Evolutionary conservation across 2,329 filamentous ascomycete genomes (phyloP), one percentile per base, ranked within the genome.

Genomic region (Arthroderma sp.): DNA sequence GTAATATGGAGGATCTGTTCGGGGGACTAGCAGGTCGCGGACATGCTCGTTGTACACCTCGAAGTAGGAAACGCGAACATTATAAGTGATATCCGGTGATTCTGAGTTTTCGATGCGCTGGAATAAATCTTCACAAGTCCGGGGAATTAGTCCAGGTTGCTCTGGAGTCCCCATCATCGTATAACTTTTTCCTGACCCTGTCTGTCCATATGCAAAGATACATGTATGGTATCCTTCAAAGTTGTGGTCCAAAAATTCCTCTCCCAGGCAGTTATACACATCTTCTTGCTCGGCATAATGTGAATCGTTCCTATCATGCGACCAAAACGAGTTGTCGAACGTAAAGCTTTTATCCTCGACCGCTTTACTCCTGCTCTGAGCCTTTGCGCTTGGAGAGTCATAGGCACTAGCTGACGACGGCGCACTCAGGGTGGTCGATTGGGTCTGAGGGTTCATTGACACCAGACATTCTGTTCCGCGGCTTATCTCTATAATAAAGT

Each of bases 21-120:
- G 80, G 9, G 91, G 88, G 0, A 90, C 86, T 49, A 98, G 81
- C 37, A 98, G 77, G 69, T 98, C 93, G 59, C 93, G 88, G 54
- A 98, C 93, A 72, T 97, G 93, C 74, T 98, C 93, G 73, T 98
- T 98, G 80, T 98, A 98, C 61, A 98, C 93, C 71, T 98, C 93
- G 67, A 98, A 97, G 75, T 98, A 98, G 2, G 91, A 96, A 28
- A 97, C 93, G 61, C 93, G 87, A 62, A 98, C 93, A 66, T 91
- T 93, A 78, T 96, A 98, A 64, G 88, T 95, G 70, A 95, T 89
- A 72, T 93, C 94, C 56, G 90, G 87, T 49, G 87, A 87, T 66
- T 94, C 86, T 63, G 87, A 84, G 44, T 83, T 81, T 63, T 91
- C 86, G 69, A 98, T 96, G 57, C 93, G 83, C 75, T 95, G 84